These are phyloP conservation scores for Hygrophorus pudorinus DNA, from an alignment of 768 basidiomycete genomes.

Conservation along the genomic window DNA sequence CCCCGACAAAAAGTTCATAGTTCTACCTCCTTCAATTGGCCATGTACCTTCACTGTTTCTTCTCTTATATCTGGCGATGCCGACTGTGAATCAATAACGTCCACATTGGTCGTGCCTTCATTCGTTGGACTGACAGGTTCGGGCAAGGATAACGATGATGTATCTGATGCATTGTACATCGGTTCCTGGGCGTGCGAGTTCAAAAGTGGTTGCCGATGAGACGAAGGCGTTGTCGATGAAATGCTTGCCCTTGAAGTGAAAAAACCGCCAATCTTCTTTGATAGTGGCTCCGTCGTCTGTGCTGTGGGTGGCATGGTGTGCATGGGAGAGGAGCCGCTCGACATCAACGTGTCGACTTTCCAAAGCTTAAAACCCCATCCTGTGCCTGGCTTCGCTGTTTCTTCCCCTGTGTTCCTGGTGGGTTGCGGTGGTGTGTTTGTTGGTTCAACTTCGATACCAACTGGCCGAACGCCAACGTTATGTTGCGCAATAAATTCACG, in stretches of 20 bases:
- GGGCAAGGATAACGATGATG: conserved; percentile 45
- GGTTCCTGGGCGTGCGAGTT: conserved; percentile 26
- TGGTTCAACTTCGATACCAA: conserved; percentile 11
- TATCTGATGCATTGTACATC: conserved; percentile 45
- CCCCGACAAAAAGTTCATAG: neutral
- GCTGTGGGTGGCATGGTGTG: conserved; percentile 6
- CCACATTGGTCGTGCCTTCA: neutral
- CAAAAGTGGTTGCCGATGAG: conserved; percentile 8
- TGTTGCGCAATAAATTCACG: conserved; percentile 76
- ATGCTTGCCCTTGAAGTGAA: conserved; percentile 50
- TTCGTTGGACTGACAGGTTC: conserved; percentile 48
- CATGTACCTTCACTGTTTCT: neutral
- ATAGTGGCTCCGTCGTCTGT: conserved; percentile 32
- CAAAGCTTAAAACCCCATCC: conserved; percentile 70
- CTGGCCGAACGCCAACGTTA: conserved; percentile 33
- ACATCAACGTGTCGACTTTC: conserved; percentile 30
- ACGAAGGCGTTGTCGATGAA: conserved; percentile 30
- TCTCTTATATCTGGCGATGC: neutral
- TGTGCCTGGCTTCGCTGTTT: conserved; percentile 23
- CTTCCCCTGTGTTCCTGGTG: conserved; percentile 27
- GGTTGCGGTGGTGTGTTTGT: conserved; percentile 34
- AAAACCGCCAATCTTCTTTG: conserved; percentile 62
- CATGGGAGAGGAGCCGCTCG: conserved; percentile 16
- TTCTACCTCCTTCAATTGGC: neutral
- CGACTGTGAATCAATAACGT: neutral